Base-by-base conservation (phyloP, 139 green algal genomes). In the Chlamydomonas urium region DNA sequence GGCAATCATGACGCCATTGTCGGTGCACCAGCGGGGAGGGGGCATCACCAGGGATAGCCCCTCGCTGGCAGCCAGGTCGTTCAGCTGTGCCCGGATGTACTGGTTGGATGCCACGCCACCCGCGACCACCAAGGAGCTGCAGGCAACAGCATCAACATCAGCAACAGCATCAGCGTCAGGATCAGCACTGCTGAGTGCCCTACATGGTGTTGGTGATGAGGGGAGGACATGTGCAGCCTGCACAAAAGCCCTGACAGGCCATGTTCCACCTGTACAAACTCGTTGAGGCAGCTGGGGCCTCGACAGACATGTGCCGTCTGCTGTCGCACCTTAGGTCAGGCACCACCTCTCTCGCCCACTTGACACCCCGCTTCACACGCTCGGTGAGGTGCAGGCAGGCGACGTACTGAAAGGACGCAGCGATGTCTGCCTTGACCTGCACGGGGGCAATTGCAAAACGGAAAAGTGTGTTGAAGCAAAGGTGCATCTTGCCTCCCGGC, bases 1-100 rank as follows among this genome's bases (percentile, higher is more conserved):
- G 56, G 68, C 68, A 60, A 97, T 90, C 94, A 98, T 98, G 4
- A 97, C 94, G 5, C 94, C 94, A 65, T 98, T 98, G 77, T 98
- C 94, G 4, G 93, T 97, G 81, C 94, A 98, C 47, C 93, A 91
- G 21, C 73, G 56, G 0, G 94, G 84, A n/a, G 87, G 85, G 1
- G 94, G 94, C 45, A 87, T 71, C 62, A 76, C 77, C 33, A 83
- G 70, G 57, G 78, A 28, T 35, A 93, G 65, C 8, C 50, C 50
- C 4, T 72, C 53, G 1, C 29, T 4, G 3, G 17, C 38, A 0
- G 59, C 67, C 14, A 87, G 48, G 56, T 74, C 34, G 32, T 67
- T 26, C 66, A 88, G 61, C 50, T 77, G 50, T 42, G 61, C 38
- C 17, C 95, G 79, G 53, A 99, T 83, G 32, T 81, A 77, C 32